Evolutionary conservation across 2,329 filamentous ascomycete species (phyloP).

Genomic region (Aspergillus tamarii): DNA sequence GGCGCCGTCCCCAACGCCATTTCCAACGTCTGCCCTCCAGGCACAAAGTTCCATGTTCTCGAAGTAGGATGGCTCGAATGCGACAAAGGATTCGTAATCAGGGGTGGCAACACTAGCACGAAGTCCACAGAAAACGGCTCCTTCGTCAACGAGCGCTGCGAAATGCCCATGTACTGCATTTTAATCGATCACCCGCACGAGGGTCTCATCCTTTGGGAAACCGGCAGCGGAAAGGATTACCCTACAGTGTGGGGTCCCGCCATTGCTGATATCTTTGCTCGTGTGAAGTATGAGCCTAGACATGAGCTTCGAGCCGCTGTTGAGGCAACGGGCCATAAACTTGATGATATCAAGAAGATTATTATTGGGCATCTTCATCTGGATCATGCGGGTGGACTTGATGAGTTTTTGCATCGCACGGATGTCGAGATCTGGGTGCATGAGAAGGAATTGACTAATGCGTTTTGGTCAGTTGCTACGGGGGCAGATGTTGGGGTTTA

Average conservation of each 20-base stretch:
- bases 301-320: conserved; percentile 15
- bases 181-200: conserved; percentile 19
- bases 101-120: conserved; percentile 16
- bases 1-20: conserved; percentile 16
- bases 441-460: conserved; percentile 13
- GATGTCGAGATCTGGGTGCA: conserved; percentile 20
- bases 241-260: conserved; percentile 13
- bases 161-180: conserved; percentile 19
- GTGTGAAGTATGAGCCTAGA: conserved; percentile 14
- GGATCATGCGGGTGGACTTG: conserved; percentile 16
- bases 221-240: conserved; percentile 16
- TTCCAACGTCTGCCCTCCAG: conserved; percentile 14
- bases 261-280: conserved; percentile 13
- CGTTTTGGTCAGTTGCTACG: conserved; percentile 19
- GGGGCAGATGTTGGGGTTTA: conserved; percentile 17
- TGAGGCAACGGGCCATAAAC: conserved; percentile 13
- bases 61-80: conserved; percentile 19
- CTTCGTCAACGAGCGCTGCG: conserved; percentile 16
- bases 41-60: conserved; percentile 16
- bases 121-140: conserved; percentile 13
- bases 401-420: conserved; percentile 11
- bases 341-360: conserved; percentile 17
- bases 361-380: conserved; percentile 19
- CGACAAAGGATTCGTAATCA: conserved; percentile 15
- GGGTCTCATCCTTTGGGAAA: conserved; percentile 18